Percentiles rank a stretch among this genome's conserved stretches.
phyloP scores from a whole-genome alignment of 129 eudicot species.

The Tagetes patula region DNA sequence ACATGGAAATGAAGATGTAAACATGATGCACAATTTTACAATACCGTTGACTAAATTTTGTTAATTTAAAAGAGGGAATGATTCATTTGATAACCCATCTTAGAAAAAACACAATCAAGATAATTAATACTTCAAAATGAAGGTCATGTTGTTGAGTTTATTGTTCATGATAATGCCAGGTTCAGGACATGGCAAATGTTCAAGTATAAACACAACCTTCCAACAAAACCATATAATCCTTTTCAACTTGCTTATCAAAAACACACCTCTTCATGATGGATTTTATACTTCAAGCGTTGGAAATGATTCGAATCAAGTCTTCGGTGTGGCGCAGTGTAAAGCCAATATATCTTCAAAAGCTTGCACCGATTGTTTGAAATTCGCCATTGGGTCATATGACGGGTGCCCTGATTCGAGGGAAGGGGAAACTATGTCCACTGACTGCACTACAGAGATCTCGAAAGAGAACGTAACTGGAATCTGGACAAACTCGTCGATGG shows the following conservation, averaged over 20 bases:
- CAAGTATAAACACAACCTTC: background rate
- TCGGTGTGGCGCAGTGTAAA: conserved; percentile 22
- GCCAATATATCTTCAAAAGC: conserved; percentile 13
- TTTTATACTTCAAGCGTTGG: conserved; percentile 30
- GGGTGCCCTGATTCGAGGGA: background rate
- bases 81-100: too few species aligned
- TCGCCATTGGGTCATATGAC: background rate
- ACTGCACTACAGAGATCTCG: conserved; percentile 20
- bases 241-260: conserved; percentile 11
- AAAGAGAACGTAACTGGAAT: conserved; percentile 11
- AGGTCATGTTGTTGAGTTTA: background rate
- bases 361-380: conserved; percentile 8
- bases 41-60: too few species aligned
- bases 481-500: background rate
- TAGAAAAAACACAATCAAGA: too few species aligned
- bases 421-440: background rate
- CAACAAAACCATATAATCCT: conserved; percentile 13
- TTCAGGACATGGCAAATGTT: conserved; percentile 21
- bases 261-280: conserved; percentile 15
- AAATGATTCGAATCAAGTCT: conserved; percentile 15
- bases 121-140: too few species aligned
- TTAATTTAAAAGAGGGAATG: too few species aligned
- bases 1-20: too few species aligned
- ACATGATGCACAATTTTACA: too few species aligned
- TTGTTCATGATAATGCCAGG: conserved; percentile 17